A percentile compares a stretch with the other conserved stretches of the same genome.
phyloP scores from a whole-genome alignment of 352 stramenopile genomes.

The Phytophthora parvispora region DNA sequence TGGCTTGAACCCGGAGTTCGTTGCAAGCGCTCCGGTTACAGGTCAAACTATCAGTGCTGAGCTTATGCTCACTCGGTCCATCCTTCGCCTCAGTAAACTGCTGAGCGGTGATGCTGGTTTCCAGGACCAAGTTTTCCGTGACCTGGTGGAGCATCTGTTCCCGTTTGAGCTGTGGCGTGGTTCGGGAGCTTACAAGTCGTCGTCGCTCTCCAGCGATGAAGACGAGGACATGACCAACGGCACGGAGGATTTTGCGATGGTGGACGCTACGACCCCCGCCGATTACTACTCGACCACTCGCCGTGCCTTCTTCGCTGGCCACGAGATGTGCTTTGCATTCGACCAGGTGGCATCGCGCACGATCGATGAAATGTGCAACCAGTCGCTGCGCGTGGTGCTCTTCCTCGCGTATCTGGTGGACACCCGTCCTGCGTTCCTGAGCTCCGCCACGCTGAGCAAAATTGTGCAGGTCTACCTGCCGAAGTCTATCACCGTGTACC shows the following conservation, averaged over 20 bases:
- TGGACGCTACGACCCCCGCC: constrained; percentile 11
- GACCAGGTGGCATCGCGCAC: constrained; percentile 66
- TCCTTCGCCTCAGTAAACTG: constrained; percentile 71
- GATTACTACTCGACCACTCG: constrained; percentile 51
- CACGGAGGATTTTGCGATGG: constrained; percentile 24
- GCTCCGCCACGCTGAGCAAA: constrained; percentile 43
- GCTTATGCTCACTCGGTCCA: constrained; percentile 55
- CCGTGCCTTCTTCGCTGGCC: constrained; percentile 50
- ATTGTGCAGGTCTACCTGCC: constrained; percentile 61
- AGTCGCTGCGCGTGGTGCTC: constrained; percentile 71
- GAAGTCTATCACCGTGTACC: constrained; percentile 74
- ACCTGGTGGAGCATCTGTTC: constrained; percentile 68
- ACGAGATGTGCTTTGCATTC: constrained; percentile 70
- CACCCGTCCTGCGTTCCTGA: constrained; percentile 63
- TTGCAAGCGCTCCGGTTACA: constrained; percentile 7
- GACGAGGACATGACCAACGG: constrained; percentile 48
- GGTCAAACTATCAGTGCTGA: constrained; percentile 40
- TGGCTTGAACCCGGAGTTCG: constrained; percentile 34
- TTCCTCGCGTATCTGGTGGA: constrained; percentile 76
- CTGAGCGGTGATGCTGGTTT: constrained; percentile 56
- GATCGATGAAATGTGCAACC: constrained; percentile 72
- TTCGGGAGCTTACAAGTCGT: constrained; percentile 26
- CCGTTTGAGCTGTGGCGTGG: constrained; percentile 51
- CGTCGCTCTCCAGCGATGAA: constrained; percentile 34
- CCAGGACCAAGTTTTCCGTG: constrained; percentile 64